phyloP scores from a whole-genome alignment of 2,329 filamentous ascomycete species.

The Paramyrothecium roridum region DNA sequence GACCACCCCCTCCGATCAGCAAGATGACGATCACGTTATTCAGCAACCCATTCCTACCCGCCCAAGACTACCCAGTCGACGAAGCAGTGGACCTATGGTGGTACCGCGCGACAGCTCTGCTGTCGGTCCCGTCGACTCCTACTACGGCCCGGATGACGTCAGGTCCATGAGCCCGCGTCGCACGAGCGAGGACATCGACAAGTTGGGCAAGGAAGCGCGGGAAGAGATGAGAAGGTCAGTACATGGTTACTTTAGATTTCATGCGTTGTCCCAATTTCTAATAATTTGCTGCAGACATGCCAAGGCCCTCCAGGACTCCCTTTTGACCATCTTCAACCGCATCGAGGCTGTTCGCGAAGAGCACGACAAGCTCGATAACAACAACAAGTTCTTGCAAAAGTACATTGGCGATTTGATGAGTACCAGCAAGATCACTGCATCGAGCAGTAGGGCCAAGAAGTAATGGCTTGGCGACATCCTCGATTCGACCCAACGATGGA shows the following conservation, averaged over 20 bases:
- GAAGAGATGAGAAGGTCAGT: conserved; percentile 57
- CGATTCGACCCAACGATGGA: neutral
- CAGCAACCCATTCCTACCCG: conserved; percentile 53
- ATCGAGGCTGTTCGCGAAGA: conserved; percentile 93
- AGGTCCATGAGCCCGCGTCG: conserved; percentile 91
- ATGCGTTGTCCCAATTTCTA: neutral
- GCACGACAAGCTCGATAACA: conserved; percentile 92
- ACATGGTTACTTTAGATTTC: neutral
- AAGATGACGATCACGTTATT: conserved; percentile 29
- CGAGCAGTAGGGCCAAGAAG: conserved; percentile 50
- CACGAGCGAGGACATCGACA: conserved; percentile 87
- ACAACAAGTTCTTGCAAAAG: conserved; percentile 96
- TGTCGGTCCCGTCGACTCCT: conserved; percentile 68
- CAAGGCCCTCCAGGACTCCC: conserved; percentile 80
- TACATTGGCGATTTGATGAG: conserved; percentile 97
- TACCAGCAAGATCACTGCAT: conserved; percentile 69
- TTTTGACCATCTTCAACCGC: conserved; percentile 85
- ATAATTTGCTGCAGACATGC: conserved; percentile 64
- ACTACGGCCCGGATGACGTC: conserved; percentile 84
- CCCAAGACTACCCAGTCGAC: conserved; percentile 68
- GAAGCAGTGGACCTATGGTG: conserved; percentile 79
- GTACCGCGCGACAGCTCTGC: conserved; percentile 74
- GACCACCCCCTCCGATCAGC: conserved; percentile 27
- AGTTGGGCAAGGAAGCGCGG: conserved; percentile 78
- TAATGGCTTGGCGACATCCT: conserved; percentile 24